Percentiles rank a stretch among this genome's conserved stretches.
These are phyloP conservation scores for Coprinopsis strossmayeri DNA, from an alignment of 768 basidiomycete species.

Conservation along the genomic window DNA sequence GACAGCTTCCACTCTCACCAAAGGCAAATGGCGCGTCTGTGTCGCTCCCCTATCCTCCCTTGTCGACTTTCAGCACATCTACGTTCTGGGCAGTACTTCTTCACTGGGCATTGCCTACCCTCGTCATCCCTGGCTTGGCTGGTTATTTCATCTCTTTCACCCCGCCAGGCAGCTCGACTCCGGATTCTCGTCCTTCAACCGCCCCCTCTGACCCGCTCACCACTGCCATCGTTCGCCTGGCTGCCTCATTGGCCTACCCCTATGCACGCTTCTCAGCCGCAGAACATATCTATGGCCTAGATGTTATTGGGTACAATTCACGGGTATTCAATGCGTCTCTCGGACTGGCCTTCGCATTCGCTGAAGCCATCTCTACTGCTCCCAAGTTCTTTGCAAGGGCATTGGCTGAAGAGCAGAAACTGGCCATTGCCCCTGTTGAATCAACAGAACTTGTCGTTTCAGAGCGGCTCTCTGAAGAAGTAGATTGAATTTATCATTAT, in stretches of 20 bases:
- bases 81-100: constrained; percentile 49
- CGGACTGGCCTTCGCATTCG: constrained; percentile 59
- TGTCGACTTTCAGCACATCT: constrained; percentile 33
- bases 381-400: constrained; percentile 31
- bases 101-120: constrained; percentile 58
- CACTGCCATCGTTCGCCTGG: constrained; percentile 57
- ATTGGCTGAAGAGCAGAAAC: constrained; percentile 20
- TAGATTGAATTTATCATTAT: constrained; percentile 7
- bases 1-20: constrained; percentile 23
- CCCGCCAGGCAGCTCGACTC: constrained; percentile 20
- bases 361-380: constrained; percentile 51
- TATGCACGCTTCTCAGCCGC: constrained; percentile 25
- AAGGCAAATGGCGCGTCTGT: constrained; percentile 17
- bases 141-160: constrained; percentile 61
- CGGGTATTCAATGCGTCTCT: constrained; percentile 50
- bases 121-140: constrained; percentile 50
- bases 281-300: constrained; percentile 30
- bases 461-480: constrained; percentile 5
- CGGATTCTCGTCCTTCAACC: constrained; percentile 7
- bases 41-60: constrained; percentile 43
- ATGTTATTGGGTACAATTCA: constrained; percentile 50
- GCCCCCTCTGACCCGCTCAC: constrained; percentile 55
- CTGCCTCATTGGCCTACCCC: constrained; percentile 54
- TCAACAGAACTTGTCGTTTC: constrained; percentile 6
- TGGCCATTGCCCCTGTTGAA: constrained; percentile 6